Evolutionary conservation across 371 early-diverging fungal genomes (phyloP).

Genomic region (Nematocida parisii): DNA sequence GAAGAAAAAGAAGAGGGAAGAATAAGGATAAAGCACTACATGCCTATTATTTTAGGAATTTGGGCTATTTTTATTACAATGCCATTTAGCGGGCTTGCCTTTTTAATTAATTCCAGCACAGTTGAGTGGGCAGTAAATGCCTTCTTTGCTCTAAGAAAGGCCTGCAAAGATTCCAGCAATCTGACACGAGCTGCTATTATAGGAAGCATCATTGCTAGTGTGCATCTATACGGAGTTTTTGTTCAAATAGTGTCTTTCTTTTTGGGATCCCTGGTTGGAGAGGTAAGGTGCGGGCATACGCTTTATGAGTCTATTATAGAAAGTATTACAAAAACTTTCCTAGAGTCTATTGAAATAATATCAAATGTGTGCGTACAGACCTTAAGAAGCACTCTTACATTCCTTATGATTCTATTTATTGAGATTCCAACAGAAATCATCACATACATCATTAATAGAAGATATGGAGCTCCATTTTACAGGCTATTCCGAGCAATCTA

Average conservation of each 20-base stretch:
- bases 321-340: constrained; percentile 3
- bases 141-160: neutral
- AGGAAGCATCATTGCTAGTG: neutral
- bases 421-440: neutral
- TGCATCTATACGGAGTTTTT: neutral
- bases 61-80: constrained; percentile 12
- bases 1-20: neutral
- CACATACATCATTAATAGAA: neutral
- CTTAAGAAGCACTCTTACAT: neutral
- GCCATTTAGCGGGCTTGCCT: constrained; percentile 4
- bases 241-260: constrained; percentile 14
- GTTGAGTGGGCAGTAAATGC: neutral
- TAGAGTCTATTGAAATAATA: constrained; percentile 19
- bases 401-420: neutral
- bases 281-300: constrained; percentile 4
- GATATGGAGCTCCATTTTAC: neutral
- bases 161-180: neutral
- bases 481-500: neutral
- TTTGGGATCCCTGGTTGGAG: constrained; percentile 13
- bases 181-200: neutral
- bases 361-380: neutral
- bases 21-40: neutral
- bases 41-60: neutral
- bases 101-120: neutral
- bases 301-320: neutral